A percentile compares a stretch with the other conserved stretches of the same genome.
Conservation (phyloP, 306 rosid species). For the Calophaca sinica region DNA sequence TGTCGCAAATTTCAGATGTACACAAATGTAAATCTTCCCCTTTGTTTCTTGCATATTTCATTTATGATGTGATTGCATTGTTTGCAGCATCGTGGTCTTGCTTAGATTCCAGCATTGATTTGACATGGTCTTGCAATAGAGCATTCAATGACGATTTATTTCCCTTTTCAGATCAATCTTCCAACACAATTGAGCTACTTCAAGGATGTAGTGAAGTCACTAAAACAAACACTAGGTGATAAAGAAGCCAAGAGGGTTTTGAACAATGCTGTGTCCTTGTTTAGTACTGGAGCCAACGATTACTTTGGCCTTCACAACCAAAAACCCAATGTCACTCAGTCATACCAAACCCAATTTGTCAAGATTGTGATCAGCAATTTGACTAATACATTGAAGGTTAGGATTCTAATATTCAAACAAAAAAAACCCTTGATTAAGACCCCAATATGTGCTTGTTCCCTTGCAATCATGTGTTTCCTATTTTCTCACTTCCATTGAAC, state of each 20-base stretch:
- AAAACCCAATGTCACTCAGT: slow-evolving; percentile 36
- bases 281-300: slow-evolving; percentile 55
- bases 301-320: slow-evolving; percentile 34
- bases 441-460: not conserved
- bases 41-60: not conserved
- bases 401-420: not conserved
- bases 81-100: not conserved
- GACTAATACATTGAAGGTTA: slow-evolving; percentile 42
- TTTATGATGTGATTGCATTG: not conserved
- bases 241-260: slow-evolving; percentile 43
- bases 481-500: no score
- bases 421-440: not conserved
- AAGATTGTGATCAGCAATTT: slow-evolving; percentile 49
- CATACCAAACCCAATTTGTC: slow-evolving; percentile 39
- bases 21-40: not conserved
- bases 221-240: slow-evolving; percentile 42
- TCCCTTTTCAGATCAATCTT: slow-evolving; percentile 47
- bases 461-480: not conserved
- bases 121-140: not conserved
- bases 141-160: slow-evolving; percentile 2
- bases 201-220: slow-evolving; percentile 43
- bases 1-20: no score
- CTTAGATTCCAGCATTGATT: not conserved
- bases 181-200: slow-evolving; percentile 45
- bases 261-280: slow-evolving; percentile 51